phyloP scores from a whole-genome alignment of 176 grass and related monocot genomes.

The Triticum timopheevii region DNA sequence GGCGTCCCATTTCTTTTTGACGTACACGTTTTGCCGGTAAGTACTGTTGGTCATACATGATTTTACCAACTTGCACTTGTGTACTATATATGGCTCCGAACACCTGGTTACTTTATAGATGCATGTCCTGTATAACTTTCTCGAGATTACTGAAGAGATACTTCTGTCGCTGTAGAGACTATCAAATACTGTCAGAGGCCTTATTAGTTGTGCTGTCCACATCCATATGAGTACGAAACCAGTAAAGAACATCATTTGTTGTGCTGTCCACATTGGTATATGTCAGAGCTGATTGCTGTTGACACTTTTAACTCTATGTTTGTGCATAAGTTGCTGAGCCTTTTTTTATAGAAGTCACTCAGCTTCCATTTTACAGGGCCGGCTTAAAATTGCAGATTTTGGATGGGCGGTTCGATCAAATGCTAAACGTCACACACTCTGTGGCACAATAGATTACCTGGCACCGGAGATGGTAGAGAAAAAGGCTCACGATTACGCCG shows the following conservation, averaged over 20 bases:
- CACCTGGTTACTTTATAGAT: conserved; percentile 6
- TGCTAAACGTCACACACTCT: conserved; percentile 84
- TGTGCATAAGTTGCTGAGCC: not conserved
- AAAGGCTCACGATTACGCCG: conserved; percentile 82
- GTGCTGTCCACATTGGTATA: not conserved
- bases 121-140: not conserved
- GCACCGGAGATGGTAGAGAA: conserved; percentile 96
- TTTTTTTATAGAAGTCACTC: not conserved
- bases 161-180: not conserved
- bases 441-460: conserved; percentile 91
- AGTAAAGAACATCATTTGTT: not conserved
- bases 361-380: conserved; percentile 54
- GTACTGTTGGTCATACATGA: not conserved
- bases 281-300: not conserved
- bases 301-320: not conserved
- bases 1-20: not conserved
- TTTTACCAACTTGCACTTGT: not conserved
- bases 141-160: not conserved
- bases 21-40: conserved; percentile 5
- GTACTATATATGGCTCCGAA: not conserved
- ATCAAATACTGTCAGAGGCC: not conserved
- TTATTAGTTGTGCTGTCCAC: not conserved
- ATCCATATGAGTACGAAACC: not conserved
- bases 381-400: conserved; percentile 95
- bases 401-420: conserved; percentile 83